A percentile compares a stretch with the other conserved stretches of the same genome.
Evolutionary conservation across 805 yeast species (phyloP).

Genomic region (Naumovozyma dairenensis): DNA sequence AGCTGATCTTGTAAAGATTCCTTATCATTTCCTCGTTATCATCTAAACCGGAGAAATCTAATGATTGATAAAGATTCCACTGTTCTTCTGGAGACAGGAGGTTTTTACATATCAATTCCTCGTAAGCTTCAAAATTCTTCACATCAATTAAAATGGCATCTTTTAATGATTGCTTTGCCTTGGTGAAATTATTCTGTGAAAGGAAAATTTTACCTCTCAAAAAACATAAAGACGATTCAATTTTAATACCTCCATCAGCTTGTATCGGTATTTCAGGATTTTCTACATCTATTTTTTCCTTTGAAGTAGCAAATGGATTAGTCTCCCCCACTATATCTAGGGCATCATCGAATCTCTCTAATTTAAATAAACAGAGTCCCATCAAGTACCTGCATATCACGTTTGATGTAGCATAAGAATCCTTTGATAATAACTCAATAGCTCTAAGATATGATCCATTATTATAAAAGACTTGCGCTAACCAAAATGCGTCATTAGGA

Average conservation of each 20-base stretch:
- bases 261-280: slow-evolving; percentile 6
- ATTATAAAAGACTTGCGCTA: slow-evolving; percentile 79
- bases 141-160: slow-evolving; percentile 84
- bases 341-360: slow-evolving; percentile 82
- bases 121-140: slow-evolving; percentile 87
- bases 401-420: slow-evolving; percentile 42
- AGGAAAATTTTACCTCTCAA: slow-evolving; percentile 77
- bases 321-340: slow-evolving; percentile 74
- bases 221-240: slow-evolving; percentile 81
- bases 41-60: slow-evolving; percentile 51
- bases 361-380: slow-evolving; percentile 59
- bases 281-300: not conserved
- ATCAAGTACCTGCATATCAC: slow-evolving; percentile 76
- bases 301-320: slow-evolving; percentile 50
- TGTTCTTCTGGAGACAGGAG: slow-evolving; percentile 77
- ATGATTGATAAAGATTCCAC: slow-evolving; percentile 64
- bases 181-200: slow-evolving; percentile 71
- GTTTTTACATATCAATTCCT: slow-evolving; percentile 62
- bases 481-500: slow-evolving; percentile 92
- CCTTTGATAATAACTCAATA: slow-evolving; percentile 52
- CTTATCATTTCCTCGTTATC: slow-evolving; percentile 75
- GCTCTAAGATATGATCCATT: slow-evolving; percentile 75
- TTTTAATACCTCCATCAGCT: slow-evolving; percentile 70
- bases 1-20: slow-evolving; percentile 61
- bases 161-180: slow-evolving; percentile 76